These are phyloP conservation scores for Colletotrichum orbiculare DNA, from an alignment of 2,329 filamentous ascomycete species.

Conservation along the genomic window DNA sequence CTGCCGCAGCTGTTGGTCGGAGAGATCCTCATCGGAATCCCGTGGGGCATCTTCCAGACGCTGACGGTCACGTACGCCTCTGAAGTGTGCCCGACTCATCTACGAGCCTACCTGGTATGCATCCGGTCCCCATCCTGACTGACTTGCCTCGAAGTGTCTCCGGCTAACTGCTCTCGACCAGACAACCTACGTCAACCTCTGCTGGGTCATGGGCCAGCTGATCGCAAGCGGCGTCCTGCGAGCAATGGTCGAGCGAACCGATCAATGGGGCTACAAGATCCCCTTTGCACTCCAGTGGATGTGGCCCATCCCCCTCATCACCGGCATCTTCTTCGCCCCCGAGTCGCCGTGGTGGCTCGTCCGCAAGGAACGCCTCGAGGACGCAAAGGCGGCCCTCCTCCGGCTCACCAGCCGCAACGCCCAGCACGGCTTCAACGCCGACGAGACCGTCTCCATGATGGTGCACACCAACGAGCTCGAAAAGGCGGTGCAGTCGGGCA, in stretches of 20 bases:
- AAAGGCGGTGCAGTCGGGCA: conserved; percentile 52
- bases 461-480: conserved; percentile 62
- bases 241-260: conserved; percentile 49
- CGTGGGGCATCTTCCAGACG: conserved; percentile 60
- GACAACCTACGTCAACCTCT: conserved; percentile 59
- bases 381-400: conserved; percentile 51
- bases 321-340: conserved; percentile 56
- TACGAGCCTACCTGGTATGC: conserved; percentile 59
- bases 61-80: conserved; percentile 60
- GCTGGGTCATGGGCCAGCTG: conserved; percentile 62
- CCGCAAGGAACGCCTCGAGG: conserved; percentile 51
- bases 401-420: conserved; percentile 50
- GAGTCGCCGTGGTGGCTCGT: conserved; percentile 64
- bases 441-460: conserved; percentile 63
- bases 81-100: conserved; percentile 56
- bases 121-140: conserved; percentile 33
- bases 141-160: accelerated
- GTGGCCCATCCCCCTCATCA: conserved; percentile 57
- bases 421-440: conserved; percentile 48
- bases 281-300: conserved; percentile 63
- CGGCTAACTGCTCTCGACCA: conserved; percentile 43
- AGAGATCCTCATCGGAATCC: conserved; percentile 59
- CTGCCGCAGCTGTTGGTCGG: conserved; percentile 55
- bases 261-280: conserved; percentile 59
- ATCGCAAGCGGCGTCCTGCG: conserved; percentile 56